These are phyloP conservation scores for Didymellaceae sp. DNA, from an alignment of 2,329 filamentous ascomycete genomes.

Conservation along the genomic window DNA sequence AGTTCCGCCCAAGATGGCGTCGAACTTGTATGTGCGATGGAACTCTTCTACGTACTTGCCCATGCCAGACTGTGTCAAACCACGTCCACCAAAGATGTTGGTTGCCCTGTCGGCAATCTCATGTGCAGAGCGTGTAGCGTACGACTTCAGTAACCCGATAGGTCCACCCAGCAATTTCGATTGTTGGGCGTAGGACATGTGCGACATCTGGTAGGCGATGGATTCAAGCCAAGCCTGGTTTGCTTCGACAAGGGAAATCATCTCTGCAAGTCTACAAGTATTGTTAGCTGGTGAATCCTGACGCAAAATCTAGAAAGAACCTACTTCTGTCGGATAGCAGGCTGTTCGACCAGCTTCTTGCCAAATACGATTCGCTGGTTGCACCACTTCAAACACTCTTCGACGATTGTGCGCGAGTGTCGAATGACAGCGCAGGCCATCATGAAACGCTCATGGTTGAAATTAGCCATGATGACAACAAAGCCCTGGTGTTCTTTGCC, in stretches of 20 bases:
- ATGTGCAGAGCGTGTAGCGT: conserved; percentile 75
- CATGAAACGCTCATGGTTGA: conserved; percentile 85
- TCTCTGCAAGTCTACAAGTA: conserved; percentile 72
- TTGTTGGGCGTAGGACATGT: conserved; percentile 82
- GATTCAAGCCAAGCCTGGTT: conserved; percentile 86
- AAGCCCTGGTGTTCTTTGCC: conserved; percentile 88
- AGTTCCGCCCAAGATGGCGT: conserved; percentile 72
- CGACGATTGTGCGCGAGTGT: conserved; percentile 71
- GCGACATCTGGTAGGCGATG: conserved; percentile 86
- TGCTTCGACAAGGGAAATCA: conserved; percentile 83
- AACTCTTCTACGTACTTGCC: conserved; percentile 84
- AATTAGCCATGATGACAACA: conserved; percentile 82
- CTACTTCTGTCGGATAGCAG: conserved; percentile 79
- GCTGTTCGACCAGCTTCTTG: conserved; percentile 82
- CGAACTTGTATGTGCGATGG: conserved; percentile 80
- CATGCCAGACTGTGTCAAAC: conserved; percentile 82
- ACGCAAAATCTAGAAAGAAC: no score
- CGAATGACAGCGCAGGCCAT: conserved; percentile 73
- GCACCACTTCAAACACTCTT: conserved; percentile 87
- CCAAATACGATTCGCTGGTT: conserved; percentile 86
- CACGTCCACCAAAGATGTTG: conserved; percentile 85
- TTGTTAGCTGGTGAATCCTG: no score
- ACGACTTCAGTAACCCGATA: conserved; percentile 83
- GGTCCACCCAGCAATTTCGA: conserved; percentile 77
- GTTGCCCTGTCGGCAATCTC: conserved; percentile 84